phyloP scores from a whole-genome alignment of 768 basidiomycete species.

The Mycena vulgaris region DNA sequence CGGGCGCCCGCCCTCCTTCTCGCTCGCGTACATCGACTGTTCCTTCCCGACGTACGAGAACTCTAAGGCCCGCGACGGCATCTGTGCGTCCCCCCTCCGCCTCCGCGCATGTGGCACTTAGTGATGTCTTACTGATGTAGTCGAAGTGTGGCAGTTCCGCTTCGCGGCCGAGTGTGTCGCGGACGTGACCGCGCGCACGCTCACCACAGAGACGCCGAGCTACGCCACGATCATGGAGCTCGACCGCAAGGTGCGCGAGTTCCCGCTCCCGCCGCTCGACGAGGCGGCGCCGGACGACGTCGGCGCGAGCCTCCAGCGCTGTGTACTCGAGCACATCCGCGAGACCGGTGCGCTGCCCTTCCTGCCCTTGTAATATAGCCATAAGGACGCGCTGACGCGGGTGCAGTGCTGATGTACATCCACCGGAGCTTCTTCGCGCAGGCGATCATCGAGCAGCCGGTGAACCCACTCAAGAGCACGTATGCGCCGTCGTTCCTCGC shows the following conservation, averaged over 20 bases:
- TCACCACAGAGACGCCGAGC: slow-evolving; percentile 75
- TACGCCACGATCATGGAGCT: slow-evolving; percentile 78
- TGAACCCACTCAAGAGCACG: slow-evolving; percentile 74
- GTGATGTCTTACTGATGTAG: slow-evolving; percentile 51
- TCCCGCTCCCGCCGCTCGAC: slow-evolving; percentile 66
- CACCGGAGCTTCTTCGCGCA: slow-evolving; percentile 81
- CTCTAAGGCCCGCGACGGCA: slow-evolving; percentile 44
- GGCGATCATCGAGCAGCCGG: slow-evolving; percentile 77
- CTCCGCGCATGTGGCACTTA: neutral
- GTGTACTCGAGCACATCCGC: slow-evolving; percentile 64
- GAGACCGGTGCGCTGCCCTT: slow-evolving; percentile 57
- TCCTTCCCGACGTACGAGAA: slow-evolving; percentile 64
- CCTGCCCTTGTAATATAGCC: neutral
- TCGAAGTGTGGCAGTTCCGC: slow-evolving; percentile 72
- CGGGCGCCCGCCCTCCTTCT: slow-evolving; percentile 80
- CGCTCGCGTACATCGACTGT: slow-evolving; percentile 78
- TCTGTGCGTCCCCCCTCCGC: slow-evolving; percentile 41
- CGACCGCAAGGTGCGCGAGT: slow-evolving; percentile 80
- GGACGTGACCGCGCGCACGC: slow-evolving; percentile 72
- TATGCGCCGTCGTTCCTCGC: slow-evolving; percentile 79
- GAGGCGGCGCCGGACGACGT: slow-evolving; percentile 51
- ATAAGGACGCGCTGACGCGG: neutral
- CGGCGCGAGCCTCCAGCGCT: slow-evolving; percentile 58
- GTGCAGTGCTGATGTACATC: slow-evolving; percentile 71
- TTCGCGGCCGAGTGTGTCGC: slow-evolving; percentile 79